phyloP scores from a whole-genome alignment of 148 eudicot species.

The Pharnaceum exiguum region DNA sequence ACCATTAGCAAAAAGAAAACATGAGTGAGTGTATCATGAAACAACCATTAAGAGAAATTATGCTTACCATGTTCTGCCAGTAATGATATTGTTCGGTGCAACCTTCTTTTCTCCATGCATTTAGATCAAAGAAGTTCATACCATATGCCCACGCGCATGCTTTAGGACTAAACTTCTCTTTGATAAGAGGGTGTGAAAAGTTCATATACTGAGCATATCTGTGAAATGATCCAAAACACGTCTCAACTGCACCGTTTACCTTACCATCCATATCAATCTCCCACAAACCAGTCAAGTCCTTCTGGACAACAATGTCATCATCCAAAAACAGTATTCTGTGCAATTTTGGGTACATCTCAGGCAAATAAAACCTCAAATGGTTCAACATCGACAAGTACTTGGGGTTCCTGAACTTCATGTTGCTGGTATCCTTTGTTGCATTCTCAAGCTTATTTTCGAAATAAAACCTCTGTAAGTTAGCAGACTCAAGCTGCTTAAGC shows the following conservation, averaged over 20 bases:
- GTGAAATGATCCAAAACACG: slow-evolving; percentile 94
- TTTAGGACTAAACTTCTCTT: slow-evolving; percentile 80
- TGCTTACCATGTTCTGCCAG: slow-evolving; percentile 90
- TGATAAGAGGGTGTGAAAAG: slow-evolving; percentile 90
- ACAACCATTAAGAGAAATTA: background rate
- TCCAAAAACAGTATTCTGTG: slow-evolving; percentile 83
- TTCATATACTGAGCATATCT: slow-evolving; percentile 96
- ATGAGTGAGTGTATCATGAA: background rate
- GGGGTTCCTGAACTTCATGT: slow-evolving; percentile 96
- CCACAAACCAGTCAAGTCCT: slow-evolving; percentile 90
- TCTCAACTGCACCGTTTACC: slow-evolving; percentile 95
- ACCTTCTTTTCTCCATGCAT: slow-evolving; percentile 96
- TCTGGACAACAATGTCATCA: slow-evolving; percentile 90
- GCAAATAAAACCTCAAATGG: slow-evolving; percentile 85
- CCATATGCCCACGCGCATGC: slow-evolving; percentile 99
- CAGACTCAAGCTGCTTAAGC: slow-evolving; percentile 83
- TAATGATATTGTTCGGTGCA: slow-evolving; percentile 94
- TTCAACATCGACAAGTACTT: slow-evolving; percentile 88
- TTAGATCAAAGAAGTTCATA: slow-evolving; percentile 93
- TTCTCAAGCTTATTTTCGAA: slow-evolving; percentile 86
- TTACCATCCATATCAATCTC: slow-evolving; percentile 94
- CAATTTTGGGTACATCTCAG: slow-evolving; percentile 86
- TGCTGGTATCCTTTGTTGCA: slow-evolving; percentile 86
- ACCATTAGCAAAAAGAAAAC: background rate
- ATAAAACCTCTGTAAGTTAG: slow-evolving; percentile 78